Evolutionary conservation across 1,284 basidiomycete genomes (phyloP).

Genomic region (Grifola frondosa): DNA sequence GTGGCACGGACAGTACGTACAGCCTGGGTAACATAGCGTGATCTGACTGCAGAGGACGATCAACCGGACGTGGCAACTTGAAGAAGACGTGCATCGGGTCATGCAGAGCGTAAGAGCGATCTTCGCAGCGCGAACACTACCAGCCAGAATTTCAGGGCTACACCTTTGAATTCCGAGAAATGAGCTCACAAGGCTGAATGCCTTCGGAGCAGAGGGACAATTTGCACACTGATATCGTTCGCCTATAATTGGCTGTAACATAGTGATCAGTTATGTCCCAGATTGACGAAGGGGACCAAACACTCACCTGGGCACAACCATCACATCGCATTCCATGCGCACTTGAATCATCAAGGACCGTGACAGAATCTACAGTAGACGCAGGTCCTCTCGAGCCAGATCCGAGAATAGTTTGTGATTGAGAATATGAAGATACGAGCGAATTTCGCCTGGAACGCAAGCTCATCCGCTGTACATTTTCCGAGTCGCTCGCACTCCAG

Average conservation of each 20-base stretch:
- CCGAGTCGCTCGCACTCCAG: slow-evolving; percentile 77
- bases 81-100: slow-evolving; percentile 85
- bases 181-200: slow-evolving; percentile 70
- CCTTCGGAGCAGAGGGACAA: slow-evolving; percentile 62
- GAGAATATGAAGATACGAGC: slow-evolving; percentile 51
- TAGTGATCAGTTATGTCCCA: slow-evolving; percentile 1
- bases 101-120: slow-evolving; percentile 73
- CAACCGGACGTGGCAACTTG: slow-evolving; percentile 78
- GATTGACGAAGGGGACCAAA: neutral
- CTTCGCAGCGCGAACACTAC: slow-evolving; percentile 80
- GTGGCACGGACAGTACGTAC: slow-evolving; percentile 38
- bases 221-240: slow-evolving; percentile 76
- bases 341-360: slow-evolving; percentile 37
- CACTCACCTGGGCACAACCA: slow-evolving; percentile 53
- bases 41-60: slow-evolving; percentile 62
- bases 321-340: slow-evolving; percentile 44
- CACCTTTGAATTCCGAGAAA: too few relatives aligned
- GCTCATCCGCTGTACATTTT: slow-evolving; percentile 41
- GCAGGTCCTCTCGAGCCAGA: slow-evolving; percentile 35
- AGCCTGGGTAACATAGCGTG: slow-evolving; percentile 68
- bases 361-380: slow-evolving; percentile 23
- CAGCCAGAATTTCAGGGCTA: too few relatives aligned
- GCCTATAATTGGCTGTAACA: slow-evolving; percentile 59
- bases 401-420: slow-evolving; percentile 65
- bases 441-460: slow-evolving; percentile 50